Percentiles rank a stretch among this genome's conserved stretches.
phyloP scores from a whole-genome alignment of 116 monocot species.

The Zostera marina region DNA sequence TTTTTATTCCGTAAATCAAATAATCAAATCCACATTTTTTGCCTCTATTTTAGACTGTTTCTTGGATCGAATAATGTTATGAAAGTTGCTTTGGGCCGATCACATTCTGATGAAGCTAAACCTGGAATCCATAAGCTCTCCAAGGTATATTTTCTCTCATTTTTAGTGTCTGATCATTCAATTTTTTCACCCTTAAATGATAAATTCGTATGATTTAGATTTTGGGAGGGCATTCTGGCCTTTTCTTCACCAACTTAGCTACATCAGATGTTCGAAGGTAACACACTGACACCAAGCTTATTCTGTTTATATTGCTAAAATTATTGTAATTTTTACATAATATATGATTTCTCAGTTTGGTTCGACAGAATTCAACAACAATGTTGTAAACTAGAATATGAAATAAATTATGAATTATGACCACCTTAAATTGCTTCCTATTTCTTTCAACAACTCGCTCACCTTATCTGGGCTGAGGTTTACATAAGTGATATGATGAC shows the following conservation, averaged over 20 bases:
- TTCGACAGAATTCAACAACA: not conserved
- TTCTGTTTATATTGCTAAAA: not conserved
- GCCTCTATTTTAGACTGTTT: conserved; percentile 44
- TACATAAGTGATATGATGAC: not conserved
- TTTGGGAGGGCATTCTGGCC: conserved; percentile 56
- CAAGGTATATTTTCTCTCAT: conserved; percentile 25
- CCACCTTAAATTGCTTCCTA: too few species aligned
- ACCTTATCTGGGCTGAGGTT: too few species aligned
- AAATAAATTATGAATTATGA: too few species aligned
- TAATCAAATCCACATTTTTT: not conserved
- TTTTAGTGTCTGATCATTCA: not conserved
- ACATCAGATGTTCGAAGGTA: conserved; percentile 83
- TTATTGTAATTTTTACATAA: not conserved
- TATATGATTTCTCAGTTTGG: not conserved
- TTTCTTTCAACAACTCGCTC: too few species aligned
- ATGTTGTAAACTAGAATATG: too few species aligned
- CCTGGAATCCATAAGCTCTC: conserved; percentile 71
- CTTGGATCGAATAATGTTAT: conserved; percentile 95
- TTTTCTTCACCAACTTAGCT: conserved; percentile 61
- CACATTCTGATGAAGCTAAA: conserved; percentile 52
- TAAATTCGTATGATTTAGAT: conserved; percentile 22
- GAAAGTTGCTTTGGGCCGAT: conserved; percentile 72
- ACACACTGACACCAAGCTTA: not conserved
- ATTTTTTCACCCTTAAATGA: not conserved
- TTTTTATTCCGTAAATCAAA: too few species aligned